A percentile compares a stretch with the other conserved stretches of the same genome.
Evolutionary conservation across 805 yeast genomes (phyloP).

Genomic region (Starmerella roubikii): DNA sequence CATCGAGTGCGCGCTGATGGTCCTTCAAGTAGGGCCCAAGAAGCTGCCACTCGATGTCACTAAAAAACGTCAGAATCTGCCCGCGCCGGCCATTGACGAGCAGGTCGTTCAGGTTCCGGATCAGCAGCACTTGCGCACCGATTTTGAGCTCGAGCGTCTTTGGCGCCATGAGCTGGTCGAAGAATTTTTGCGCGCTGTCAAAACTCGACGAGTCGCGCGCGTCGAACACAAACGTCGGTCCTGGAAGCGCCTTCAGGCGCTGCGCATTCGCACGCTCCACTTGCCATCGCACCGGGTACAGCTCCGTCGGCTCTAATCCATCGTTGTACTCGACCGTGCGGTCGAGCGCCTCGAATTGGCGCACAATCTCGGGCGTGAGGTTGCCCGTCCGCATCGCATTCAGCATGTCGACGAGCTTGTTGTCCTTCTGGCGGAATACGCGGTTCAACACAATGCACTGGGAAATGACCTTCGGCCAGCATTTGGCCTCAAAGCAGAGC

Average conservation of each 20-base stretch:
- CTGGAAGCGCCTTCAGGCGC: conserved; percentile 38
- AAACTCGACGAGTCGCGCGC: conserved; percentile 33
- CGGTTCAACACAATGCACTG: conserved; percentile 54
- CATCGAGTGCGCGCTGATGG: conserved; percentile 6
- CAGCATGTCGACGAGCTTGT: conserved; percentile 58
- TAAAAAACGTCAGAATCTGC: conserved; percentile 41
- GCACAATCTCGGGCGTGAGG: conserved; percentile 36
- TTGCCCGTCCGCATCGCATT: conserved; percentile 69
- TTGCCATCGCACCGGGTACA: conserved; percentile 71
- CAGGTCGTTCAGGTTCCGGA: conserved; percentile 51
- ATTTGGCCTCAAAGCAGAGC: conserved; percentile 63
- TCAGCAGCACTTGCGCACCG: conserved; percentile 84
- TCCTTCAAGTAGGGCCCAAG: conserved; percentile 8
- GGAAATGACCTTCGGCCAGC: conserved; percentile 55
- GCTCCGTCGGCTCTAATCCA: conserved; percentile 78
- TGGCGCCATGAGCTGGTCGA: conserved; percentile 64
- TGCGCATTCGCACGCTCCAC: conserved; percentile 61
- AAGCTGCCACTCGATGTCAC: conserved; percentile 11
- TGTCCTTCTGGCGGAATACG: conserved; percentile 79
- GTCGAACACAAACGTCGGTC: conserved; percentile 32
- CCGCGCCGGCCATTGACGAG: conserved; percentile 90
- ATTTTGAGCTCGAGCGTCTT: conserved; percentile 50
- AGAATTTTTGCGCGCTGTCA: conserved; percentile 24
- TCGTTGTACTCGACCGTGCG: conserved; percentile 46
- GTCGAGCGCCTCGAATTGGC: conserved; percentile 37